These are phyloP conservation scores for Begonia peltatifolia DNA, from an alignment of 306 rosid species.

Conservation along the genomic window DNA sequence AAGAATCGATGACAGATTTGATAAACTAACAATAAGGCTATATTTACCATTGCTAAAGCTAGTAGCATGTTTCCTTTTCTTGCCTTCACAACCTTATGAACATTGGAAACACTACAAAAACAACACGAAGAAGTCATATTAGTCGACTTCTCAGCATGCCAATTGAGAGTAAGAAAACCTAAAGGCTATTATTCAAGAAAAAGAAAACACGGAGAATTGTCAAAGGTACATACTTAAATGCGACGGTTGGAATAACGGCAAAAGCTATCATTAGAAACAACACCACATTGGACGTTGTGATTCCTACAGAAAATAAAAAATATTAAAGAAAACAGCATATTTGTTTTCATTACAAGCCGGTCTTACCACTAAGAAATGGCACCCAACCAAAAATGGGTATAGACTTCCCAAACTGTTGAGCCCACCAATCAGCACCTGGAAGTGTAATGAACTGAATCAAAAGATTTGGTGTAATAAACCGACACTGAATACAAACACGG, in stretches of 20 bases:
- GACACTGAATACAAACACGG: not conserved
- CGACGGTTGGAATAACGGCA: conserved; percentile 66
- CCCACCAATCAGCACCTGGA: conserved; percentile 95
- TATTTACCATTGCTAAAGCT: conserved; percentile 80
- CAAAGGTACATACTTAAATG: conserved; percentile 47
- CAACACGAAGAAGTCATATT: no score
- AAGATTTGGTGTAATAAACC: not conserved
- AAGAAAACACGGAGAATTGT: no score
- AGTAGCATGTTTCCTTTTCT: conserved; percentile 63
- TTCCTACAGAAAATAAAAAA: conserved; percentile 30
- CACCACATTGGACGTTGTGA: conserved; percentile 33
- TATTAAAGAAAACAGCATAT: conserved; percentile 2
- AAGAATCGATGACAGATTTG: no score
- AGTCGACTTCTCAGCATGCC: no score
- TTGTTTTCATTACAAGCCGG: not conserved
- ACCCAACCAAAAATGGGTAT: conserved; percentile 67
- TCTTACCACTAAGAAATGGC: conserved; percentile 52
- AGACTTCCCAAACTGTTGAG: conserved; percentile 54
- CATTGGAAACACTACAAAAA: conserved; percentile 57
- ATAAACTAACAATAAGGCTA: not conserved
- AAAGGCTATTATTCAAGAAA: no score
- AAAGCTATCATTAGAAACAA: conserved; percentile 52
- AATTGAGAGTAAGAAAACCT: no score
- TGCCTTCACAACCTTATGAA: conserved; percentile 64
- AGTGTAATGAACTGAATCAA: conserved; percentile 5